Conservation (phyloP, 2,329 filamentous ascomycete species). For the Fonsecaea monophora region DNA sequence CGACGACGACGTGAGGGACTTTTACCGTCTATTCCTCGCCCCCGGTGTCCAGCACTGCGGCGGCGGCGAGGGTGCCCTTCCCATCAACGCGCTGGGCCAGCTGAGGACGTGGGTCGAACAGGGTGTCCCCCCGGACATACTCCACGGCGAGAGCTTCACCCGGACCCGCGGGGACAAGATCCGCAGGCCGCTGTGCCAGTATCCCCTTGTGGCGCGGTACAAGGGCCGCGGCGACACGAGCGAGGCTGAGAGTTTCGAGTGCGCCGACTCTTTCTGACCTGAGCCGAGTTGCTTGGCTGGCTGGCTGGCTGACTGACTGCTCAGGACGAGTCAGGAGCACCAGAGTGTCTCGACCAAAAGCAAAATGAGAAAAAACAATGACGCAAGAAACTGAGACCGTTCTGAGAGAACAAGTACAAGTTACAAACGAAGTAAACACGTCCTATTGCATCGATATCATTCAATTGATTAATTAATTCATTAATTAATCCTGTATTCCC, state of each 20-base stretch:
- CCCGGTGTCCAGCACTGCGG: constrained; percentile 22
- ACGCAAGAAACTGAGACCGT: too few species aligned
- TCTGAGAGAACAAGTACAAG: too few species aligned
- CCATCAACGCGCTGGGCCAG: constrained; percentile 46
- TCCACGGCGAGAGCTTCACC: constrained; percentile 15
- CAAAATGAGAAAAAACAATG: too few species aligned
- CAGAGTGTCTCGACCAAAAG: too few species aligned
- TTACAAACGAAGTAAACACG: too few species aligned
- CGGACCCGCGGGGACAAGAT: constrained; percentile 45
- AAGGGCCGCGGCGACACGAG: constrained; percentile 46
- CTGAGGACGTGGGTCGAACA: constrained; percentile 51
- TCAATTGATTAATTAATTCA: too few species aligned
- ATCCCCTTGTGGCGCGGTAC: constrained; percentile 48
- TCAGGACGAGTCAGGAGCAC: too few species aligned
- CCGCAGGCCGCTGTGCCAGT: constrained; percentile 57
- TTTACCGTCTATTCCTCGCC: constrained; percentile 16
- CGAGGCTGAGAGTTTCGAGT: constrained; percentile 43
- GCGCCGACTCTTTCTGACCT: constrained; percentile 20
- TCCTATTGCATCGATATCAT: too few species aligned
- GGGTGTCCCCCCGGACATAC: constrained; percentile 45
- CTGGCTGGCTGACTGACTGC: too few species aligned
- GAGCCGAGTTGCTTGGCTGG: too few species aligned
- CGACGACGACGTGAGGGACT: background rate
- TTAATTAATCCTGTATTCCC: too few species aligned
- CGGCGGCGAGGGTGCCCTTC: constrained; percentile 7